These are phyloP conservation scores for Citrus medica DNA, from an alignment of 345 rosid genomes.

Conservation along the genomic window DNA sequence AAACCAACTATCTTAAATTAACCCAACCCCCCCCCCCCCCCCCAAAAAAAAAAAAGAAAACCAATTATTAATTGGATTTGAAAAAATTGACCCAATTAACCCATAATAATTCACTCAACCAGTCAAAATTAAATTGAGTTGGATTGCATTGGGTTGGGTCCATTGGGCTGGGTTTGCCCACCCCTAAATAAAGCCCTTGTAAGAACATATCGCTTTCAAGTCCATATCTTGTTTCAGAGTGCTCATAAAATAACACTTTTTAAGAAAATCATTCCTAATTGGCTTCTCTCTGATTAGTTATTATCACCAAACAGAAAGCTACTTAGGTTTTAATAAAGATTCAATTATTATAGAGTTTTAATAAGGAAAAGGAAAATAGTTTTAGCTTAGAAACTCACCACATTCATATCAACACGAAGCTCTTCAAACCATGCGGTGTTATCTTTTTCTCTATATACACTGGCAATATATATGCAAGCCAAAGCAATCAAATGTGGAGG, in stretches of 20 bases:
- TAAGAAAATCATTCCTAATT: not conserved
- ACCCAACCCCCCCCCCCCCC: no score
- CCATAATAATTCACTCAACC: no score
- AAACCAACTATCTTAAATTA: no score
- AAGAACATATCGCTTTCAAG: not conserved
- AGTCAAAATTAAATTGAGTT: no score
- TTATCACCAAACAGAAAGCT: not conserved
- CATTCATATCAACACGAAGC: constrained; percentile 94
- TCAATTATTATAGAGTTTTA: not conserved
- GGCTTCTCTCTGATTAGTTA: not conserved
- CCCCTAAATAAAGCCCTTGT: not conserved
- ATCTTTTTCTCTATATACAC: constrained; percentile 73
- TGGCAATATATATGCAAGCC: constrained; percentile 89
- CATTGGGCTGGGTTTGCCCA: no score
- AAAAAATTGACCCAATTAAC: no score
- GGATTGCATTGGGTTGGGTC: no score
- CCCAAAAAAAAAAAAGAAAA: no score
- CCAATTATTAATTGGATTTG: no score
- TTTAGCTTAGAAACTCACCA: constrained; percentile 47
- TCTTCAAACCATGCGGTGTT: constrained; percentile 95
- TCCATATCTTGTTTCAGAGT: no score
- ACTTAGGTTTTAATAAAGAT: not conserved
- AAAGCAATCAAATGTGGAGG: constrained; percentile 87
- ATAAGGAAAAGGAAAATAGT: not conserved
- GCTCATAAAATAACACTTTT: not conserved